A percentile compares a stretch with the other conserved stretches of the same genome.
Conservation (phyloP, 2,329 filamentous ascomycete species). For the Hymenotorrendiella dingleyae region DNA sequence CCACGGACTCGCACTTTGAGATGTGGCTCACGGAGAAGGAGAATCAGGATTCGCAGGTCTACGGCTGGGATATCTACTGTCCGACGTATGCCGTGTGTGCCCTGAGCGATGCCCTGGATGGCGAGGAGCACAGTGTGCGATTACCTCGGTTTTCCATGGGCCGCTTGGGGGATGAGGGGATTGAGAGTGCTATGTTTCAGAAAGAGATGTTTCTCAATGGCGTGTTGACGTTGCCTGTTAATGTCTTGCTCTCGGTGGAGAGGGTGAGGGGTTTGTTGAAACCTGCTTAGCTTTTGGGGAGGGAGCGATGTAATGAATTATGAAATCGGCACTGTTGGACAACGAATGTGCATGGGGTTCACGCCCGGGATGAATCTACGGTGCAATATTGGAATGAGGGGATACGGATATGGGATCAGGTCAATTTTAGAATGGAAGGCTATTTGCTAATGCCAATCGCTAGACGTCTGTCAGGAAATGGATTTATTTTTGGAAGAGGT, state of each 20-base stretch:
- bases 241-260: neutral
- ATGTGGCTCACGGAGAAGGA: slow-evolving; percentile 1
- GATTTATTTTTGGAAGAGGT: too few species aligned
- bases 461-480: too few species aligned
- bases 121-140: neutral
- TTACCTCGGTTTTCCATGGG: neutral
- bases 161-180: neutral
- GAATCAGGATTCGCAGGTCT: neutral
- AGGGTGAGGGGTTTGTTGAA: slow-evolving; percentile 1
- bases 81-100: neutral
- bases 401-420: too few species aligned
- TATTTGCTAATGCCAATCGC: too few species aligned
- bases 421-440: too few species aligned
- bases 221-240: slow-evolving; percentile 2
- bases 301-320: too few species aligned
- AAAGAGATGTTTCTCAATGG: slow-evolving; percentile 3
- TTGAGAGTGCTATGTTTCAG: neutral
- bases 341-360: too few species aligned
- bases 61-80: slow-evolving; percentile 3
- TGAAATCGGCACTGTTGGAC: too few species aligned
- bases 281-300: too few species aligned
- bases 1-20: slow-evolving; percentile 3
- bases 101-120: slow-evolving; percentile 1
- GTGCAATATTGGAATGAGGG: too few species aligned
- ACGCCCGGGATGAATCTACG: too few species aligned